phyloP scores from a whole-genome alignment of 2,329 filamentous ascomycete genomes.

The Plenodomus biglobosus region DNA sequence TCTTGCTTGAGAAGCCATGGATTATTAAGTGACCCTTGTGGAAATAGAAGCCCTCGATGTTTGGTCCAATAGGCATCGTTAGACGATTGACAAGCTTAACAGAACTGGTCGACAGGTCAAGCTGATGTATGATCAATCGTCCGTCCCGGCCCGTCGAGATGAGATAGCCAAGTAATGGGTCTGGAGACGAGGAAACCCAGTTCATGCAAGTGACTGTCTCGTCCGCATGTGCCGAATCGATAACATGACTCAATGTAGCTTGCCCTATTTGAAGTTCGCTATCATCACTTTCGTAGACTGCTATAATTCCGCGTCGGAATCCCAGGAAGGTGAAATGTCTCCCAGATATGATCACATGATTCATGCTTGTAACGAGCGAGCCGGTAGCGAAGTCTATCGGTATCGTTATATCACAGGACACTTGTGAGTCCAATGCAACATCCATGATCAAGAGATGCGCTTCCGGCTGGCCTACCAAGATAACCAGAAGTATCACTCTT shows the following conservation, averaged over 20 bases:
- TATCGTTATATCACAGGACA: constrained; percentile 12
- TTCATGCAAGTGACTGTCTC: constrained; percentile 71
- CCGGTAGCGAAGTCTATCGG: constrained; percentile 41
- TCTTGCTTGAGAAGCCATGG: constrained; percentile 77
- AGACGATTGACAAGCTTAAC: constrained; percentile 65
- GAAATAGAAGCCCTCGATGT: constrained; percentile 74
- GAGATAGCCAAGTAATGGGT: constrained; percentile 53
- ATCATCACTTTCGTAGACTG: constrained; percentile 45
- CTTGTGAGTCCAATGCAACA: neutral
- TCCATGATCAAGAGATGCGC: constrained; percentile 38
- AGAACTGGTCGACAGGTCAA: constrained; percentile 28
- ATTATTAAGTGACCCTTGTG: constrained; percentile 60
- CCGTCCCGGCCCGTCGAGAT: constrained; percentile 78
- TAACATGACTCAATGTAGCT: constrained; percentile 16
- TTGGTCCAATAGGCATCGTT: constrained; percentile 69
- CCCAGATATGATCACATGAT: constrained; percentile 24
- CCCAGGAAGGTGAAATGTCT: constrained; percentile 53
- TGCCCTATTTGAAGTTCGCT: neutral
- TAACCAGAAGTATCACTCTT: constrained; percentile 41
- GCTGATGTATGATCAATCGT: constrained; percentile 65
- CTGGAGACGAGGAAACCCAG: constrained; percentile 37
- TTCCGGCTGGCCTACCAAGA: constrained; percentile 40
- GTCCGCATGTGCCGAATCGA: constrained; percentile 48
- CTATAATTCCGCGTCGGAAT: constrained; percentile 58
- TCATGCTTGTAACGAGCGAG: constrained; percentile 57